Conservation (phyloP, 169 alveolate genomes). For the Eimeria sp. region DNA sequence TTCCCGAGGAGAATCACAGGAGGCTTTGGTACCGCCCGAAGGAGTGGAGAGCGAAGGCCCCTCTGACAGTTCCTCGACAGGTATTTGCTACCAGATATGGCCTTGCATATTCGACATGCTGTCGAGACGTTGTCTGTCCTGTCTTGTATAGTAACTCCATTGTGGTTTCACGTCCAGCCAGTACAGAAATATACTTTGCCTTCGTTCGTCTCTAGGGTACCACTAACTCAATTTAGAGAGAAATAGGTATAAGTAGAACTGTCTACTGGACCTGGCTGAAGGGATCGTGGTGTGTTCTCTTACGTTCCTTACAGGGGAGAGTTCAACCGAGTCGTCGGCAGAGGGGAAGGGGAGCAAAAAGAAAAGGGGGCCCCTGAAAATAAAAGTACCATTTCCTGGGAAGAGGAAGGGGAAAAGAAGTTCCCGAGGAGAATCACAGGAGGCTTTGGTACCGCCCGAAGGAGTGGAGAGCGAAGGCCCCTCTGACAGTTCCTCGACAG, state of each 20-base stretch:
- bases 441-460: background rate
- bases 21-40: no score
- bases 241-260: background rate
- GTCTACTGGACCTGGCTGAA: no score
- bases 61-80: background rate
- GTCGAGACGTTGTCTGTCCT: background rate
- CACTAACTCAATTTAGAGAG: no score
- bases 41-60: background rate
- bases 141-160: background rate
- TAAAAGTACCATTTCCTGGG: background rate
- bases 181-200: background rate
- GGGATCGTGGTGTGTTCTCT: background rate
- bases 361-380: background rate
- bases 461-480: background rate
- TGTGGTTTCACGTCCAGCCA: background rate
- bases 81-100: background rate
- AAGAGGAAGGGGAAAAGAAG: background rate
- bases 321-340: background rate
- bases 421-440: background rate
- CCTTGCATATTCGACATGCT: background rate
- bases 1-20: no score
- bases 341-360: slow-evolving; percentile 10
- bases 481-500: background rate
- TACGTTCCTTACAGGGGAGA: background rate
- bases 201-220: no score